Base-by-base conservation (phyloP, 179 eudicot genomes). In the Beta lomatogona region DNA sequence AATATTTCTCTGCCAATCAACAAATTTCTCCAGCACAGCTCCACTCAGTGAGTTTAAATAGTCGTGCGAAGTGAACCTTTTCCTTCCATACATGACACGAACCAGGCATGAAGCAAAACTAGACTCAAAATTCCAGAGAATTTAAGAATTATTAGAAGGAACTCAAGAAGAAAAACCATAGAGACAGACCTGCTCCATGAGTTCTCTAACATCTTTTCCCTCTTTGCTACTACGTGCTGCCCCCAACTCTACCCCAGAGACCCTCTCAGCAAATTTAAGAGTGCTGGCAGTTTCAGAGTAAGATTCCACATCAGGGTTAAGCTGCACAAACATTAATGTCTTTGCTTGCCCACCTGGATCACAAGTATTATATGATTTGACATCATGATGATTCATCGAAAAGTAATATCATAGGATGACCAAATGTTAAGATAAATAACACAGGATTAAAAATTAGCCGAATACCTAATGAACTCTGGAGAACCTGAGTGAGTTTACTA, bases 251-350 rank as follows among this genome's bases (percentile, higher is more conserved):
- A 96, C 98, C 67, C 99, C 99, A 60, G 99, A 96, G 57, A 94
- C 99, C 86, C 99, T 92, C 90, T 96, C 97, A 66, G 99, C 98
- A 89, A 96, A 96, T 82, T 96, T 96, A 74, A 94, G 86, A 57
- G 99, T 94, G 78, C 99, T 96, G 67, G 93, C 73, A 67, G 93
- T 96, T 88, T 96, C 99, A 36, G 93, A 91, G 83, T 87, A 91
- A 52, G 99, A 96, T 73, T 94, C 98, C 59, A 91, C 89, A 79
- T 96, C 99, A 68, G 99, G 99, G 89, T 96, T 94, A 67, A 96
- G 98, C 83, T 96, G 99, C 76, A 96, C 97, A 84, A 96, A 96
- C 99, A 96, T 93, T 63, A 96, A 89, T 48, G 99, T 94, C 89
- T 96, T 96, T 60, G 99, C 98, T 83, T 94, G 98, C 83, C 99